A percentile compares a stretch with the other conserved stretches of the same genome.
phyloP scores from a whole-genome alignment of 2,329 filamentous ascomycete genomes.

The Cadophora sp. region DNA sequence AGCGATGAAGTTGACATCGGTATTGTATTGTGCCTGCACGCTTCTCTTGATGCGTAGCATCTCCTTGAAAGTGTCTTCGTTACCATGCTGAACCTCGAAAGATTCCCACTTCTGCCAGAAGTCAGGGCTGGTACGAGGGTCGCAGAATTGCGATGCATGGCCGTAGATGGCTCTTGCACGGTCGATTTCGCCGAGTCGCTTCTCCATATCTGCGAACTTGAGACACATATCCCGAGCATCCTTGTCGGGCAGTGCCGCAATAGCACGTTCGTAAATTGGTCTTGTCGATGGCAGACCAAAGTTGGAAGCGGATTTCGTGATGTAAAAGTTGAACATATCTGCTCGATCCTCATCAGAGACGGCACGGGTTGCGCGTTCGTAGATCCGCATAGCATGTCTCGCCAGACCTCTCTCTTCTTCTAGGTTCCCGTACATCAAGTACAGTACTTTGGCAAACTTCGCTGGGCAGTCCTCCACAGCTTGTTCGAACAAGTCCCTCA shows the following conservation, averaged over 20 bases:
- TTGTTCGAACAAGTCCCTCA: constrained; percentile 96
- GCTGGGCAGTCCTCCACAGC: constrained; percentile 93
- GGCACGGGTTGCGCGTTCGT: constrained; percentile 93
- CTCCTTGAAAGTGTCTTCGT: constrained; percentile 99
- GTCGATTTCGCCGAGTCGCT: constrained; percentile 90
- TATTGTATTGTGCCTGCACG: constrained; percentile 96
- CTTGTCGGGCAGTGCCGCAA: constrained; percentile 87
- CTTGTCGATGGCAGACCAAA: constrained; percentile 95
- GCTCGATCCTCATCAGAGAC: constrained; percentile 93
- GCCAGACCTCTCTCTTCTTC: constrained; percentile 96
- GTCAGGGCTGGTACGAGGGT: constrained; percentile 84
- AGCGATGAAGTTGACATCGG: constrained; percentile 97
- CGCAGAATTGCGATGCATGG: constrained; percentile 96
- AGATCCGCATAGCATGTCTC: constrained; percentile 97
- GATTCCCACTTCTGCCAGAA: constrained; percentile 98
- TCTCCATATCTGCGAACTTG: constrained; percentile 98
- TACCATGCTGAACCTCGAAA: constrained; percentile 97
- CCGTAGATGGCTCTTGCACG: constrained; percentile 94
- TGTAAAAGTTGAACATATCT: constrained; percentile 99
- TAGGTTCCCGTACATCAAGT: constrained; percentile 97
- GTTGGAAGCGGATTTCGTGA: constrained; percentile 97
- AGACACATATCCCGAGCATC: constrained; percentile 98
- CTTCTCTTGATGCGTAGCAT: constrained; percentile 98
- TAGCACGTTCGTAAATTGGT: constrained; percentile 95
- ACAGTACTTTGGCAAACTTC: constrained; percentile 94